Evolutionary conservation across 164 flowering plant species (phyloP), one percentile per base, ranked within the genome.

Genomic region (Nelumbo lutea): DNA sequence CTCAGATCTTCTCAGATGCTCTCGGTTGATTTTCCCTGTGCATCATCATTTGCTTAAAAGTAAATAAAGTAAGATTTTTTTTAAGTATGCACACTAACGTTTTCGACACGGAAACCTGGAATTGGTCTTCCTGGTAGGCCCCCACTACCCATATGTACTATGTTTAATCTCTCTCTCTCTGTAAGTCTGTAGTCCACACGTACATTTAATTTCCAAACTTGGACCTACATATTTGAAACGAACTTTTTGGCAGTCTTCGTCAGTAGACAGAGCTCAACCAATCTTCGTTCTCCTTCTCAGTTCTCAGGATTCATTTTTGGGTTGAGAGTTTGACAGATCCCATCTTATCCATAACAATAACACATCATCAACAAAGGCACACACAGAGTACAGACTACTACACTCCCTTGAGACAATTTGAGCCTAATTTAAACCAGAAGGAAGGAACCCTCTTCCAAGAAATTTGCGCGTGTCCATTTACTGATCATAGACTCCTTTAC

Each of bases 51-150:
- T 62, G 50, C n/a, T n/a, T 4, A 14, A 62, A 44, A 45, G 50
- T 44, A 62, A 44, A 13, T 13, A 62, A 44, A 62, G 65, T 43
- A 0, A 11, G 45, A 62, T 50, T 13, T 13, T 50, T 50, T 7
- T 13, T 50, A 45, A 59, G 41, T 9, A 2, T 9, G 40, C 40
- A n/a, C 9, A 41, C 44, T 40, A 42, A 43, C 65, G 51, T 62
- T 63, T 61, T 67, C 70, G 55, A 64, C 68, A 55, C 57, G 69
- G n/a, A 42, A 70, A 50, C 56, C 57, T 66, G 55, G 73, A 78
- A 74, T 63, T 62, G 73, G 80, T 78, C 78, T 68, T 58, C 67
- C 27, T 68, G 70, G 77, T 74, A 44, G 77, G 71, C 75, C 73
- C 68, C 66, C 64, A 9, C n/a, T 39, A 8, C 0, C 4, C 42